Evolutionary conservation across 164 flowering plant genomes (phyloP).

Genomic region (Stephania cephalantha): DNA sequence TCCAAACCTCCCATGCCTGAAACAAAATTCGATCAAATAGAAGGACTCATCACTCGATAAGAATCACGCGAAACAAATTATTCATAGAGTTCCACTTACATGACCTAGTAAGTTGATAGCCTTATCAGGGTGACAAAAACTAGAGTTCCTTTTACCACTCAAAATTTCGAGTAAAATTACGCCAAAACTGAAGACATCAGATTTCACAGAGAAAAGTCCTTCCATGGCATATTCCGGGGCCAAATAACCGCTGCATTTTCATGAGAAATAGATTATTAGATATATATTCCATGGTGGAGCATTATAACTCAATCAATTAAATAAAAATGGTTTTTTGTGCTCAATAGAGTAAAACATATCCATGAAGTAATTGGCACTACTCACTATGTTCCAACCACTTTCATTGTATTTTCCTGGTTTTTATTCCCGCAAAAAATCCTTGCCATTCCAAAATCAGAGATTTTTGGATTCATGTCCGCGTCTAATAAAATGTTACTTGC

Average conservation of each 20-base stretch:
- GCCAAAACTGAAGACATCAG: constrained; percentile 16
- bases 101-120: constrained; percentile 9
- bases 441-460: constrained; percentile 17
- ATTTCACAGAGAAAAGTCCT: constrained; percentile 13
- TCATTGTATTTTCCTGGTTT: constrained; percentile 11
- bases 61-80: background rate
- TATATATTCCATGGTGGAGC: background rate
- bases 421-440: constrained; percentile 13
- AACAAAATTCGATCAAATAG: background rate
- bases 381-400: constrained; percentile 18
- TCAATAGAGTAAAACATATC: background rate
- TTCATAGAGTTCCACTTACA: background rate
- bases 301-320: background rate
- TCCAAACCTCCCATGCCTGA: constrained; percentile 28
- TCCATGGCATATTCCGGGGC: constrained; percentile 17
- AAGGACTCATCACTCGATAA: background rate
- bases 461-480: constrained; percentile 11
- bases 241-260: constrained; percentile 11
- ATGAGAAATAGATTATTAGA: background rate
- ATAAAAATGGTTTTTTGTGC: background rate
- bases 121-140: background rate
- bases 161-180: constrained; percentile 13
- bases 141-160: constrained; percentile 12
- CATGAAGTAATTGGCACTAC: background rate
- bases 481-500: constrained; percentile 14